Percentiles rank a stretch among this genome's conserved stretches.
Evolutionary conservation across 140 eudicot genomes (phyloP).

Genomic region (Flaveria floridana): DNA sequence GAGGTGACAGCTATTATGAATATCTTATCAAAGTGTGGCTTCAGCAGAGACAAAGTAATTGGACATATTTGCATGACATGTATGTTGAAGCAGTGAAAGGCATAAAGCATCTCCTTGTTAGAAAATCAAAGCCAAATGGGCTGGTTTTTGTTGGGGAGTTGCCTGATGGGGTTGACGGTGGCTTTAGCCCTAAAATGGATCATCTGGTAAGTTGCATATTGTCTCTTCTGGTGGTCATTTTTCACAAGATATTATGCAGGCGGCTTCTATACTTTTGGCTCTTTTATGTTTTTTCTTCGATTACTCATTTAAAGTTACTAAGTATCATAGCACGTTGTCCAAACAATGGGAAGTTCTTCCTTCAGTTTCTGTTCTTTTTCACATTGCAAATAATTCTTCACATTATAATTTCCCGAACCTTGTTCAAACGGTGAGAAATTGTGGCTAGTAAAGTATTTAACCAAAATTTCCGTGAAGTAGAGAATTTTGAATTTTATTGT

Average conservation of each 20-base stretch:
- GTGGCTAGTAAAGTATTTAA: not conserved
- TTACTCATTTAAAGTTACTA: not conserved
- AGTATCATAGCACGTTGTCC: not conserved
- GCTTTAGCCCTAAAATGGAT: slow-evolving; percentile 88
- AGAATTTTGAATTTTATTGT: not conserved
- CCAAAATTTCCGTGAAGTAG: not conserved
- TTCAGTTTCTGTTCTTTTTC: not conserved
- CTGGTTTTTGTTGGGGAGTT: slow-evolving; percentile 85
- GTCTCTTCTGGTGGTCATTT: slow-evolving; percentile 25
- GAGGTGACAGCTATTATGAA: slow-evolving; percentile 98
- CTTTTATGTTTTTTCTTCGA: not conserved
- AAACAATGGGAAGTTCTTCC: not conserved
- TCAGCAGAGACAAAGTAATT: slow-evolving; percentile 59
- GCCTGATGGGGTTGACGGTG: slow-evolving; percentile 68
- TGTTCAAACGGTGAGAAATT: slow-evolving; percentile 3
- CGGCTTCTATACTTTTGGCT: not conserved
- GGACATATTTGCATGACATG: slow-evolving; percentile 73
- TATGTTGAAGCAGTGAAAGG: slow-evolving; percentile 90
- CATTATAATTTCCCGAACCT: not conserved
- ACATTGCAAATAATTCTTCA: not conserved
- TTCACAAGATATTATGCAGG: not conserved
- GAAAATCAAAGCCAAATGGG: slow-evolving; percentile 77
- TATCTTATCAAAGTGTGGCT: slow-evolving; percentile 96
- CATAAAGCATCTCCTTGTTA: slow-evolving; percentile 79
- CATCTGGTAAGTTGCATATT: slow-evolving; percentile 52